These are phyloP conservation scores for Eimeria praecox DNA, from an alignment of 169 alveolate species.

Conservation along the genomic window DNA sequence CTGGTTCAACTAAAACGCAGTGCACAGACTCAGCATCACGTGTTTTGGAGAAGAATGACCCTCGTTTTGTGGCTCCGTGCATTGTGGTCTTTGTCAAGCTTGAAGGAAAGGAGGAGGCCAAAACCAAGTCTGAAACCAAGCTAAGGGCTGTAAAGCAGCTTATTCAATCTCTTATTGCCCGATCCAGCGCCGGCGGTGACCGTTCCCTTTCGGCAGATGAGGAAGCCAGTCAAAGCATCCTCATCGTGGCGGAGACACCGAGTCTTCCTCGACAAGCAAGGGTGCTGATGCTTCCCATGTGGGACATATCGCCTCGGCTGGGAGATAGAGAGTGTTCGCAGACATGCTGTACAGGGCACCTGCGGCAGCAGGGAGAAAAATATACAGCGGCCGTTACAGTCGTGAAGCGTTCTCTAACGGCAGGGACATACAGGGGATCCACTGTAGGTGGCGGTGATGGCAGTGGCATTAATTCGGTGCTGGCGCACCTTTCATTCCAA, in stretches of 20 bases:
- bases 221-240: background rate
- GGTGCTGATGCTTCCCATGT: conserved; percentile 57
- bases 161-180: background rate
- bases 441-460: background rate
- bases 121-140: background rate
- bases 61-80: background rate
- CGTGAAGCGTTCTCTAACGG: background rate
- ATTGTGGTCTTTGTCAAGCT: conserved; percentile 15
- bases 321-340: background rate
- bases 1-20: background rate
- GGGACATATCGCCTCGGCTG: conserved; percentile 15
- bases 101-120: background rate
- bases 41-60: background rate
- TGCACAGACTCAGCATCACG: background rate
- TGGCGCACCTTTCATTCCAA: conserved; percentile 47
- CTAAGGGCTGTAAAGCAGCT: conserved; percentile 29
- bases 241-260: conserved; percentile 45
- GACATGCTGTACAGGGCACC: background rate
- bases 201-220: background rate
- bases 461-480: background rate
- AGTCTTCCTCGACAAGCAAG: conserved; percentile 32
- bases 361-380: background rate
- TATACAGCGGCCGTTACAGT: conserved; percentile 7
- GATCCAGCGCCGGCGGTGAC: background rate
- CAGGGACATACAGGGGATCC: background rate